These are phyloP conservation scores for Acacia acuminata DNA, from an alignment of 306 rosid genomes.

Conservation along the genomic window DNA sequence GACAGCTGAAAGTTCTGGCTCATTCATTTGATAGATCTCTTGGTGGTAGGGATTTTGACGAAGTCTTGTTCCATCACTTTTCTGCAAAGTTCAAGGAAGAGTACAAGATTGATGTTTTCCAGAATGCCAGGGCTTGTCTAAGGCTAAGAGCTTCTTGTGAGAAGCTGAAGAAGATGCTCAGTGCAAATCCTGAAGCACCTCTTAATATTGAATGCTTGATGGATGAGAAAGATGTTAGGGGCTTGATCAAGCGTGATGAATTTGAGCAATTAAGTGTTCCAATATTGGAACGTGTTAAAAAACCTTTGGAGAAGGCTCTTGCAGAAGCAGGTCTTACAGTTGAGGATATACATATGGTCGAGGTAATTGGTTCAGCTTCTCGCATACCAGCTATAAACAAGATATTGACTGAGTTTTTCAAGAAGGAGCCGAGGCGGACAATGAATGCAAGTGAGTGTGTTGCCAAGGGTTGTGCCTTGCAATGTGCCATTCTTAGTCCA, in stretches of 20 bases:
- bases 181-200: constrained; percentile 95
- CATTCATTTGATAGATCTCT: constrained; percentile 83
- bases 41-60: constrained; percentile 98
- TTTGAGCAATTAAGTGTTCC: constrained; percentile 82
- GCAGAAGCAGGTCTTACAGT: constrained; percentile 76
- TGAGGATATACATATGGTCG: constrained; percentile 74
- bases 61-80: constrained; percentile 76
- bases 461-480: constrained; percentile 89
- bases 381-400: constrained; percentile 82
- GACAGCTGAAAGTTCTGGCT: constrained; percentile 82
- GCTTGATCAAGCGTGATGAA: constrained; percentile 90
- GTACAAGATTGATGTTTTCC: constrained; percentile 81
- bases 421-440: constrained; percentile 93
- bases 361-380: constrained; percentile 97
- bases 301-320: constrained; percentile 88
- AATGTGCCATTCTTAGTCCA: constrained; percentile 96
- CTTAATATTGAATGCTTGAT: constrained; percentile 88
- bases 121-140: constrained; percentile 83
- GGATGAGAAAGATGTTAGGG: constrained; percentile 93
- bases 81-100: constrained; percentile 76
- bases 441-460: constrained; percentile 99
- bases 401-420: constrained; percentile 83
- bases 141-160: constrained; percentile 89
- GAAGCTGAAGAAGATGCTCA: constrained; percentile 90
- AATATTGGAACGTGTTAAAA: constrained; percentile 84